Evolutionary conservation across 768 basidiomycete genomes (phyloP).

Genomic region (Suillus sp.): DNA sequence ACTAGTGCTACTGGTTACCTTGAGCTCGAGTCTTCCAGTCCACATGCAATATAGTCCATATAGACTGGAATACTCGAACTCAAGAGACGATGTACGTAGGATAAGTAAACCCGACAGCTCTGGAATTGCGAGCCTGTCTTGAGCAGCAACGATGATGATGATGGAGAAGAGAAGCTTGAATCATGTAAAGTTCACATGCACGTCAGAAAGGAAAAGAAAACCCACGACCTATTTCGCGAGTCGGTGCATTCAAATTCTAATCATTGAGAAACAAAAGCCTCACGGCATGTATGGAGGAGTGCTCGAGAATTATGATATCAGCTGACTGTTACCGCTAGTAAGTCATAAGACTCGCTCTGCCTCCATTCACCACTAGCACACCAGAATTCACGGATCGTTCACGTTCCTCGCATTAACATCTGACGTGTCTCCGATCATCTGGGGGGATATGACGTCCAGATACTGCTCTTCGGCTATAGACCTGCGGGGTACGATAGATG

Average conservation of each 20-base stretch:
- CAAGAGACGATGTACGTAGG: too few species aligned
- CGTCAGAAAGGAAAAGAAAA: not conserved
- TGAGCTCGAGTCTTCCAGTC: too few species aligned
- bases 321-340: not conserved
- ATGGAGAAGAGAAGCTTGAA: too few species aligned
- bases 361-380: not conserved
- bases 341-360: not conserved
- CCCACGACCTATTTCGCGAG: too few species aligned
- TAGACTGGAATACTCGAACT: too few species aligned
- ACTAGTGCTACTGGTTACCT: too few species aligned
- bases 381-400: not conserved
- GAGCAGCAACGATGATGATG: too few species aligned
- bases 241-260: not conserved
- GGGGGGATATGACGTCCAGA: not conserved
- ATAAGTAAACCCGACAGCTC: too few species aligned
- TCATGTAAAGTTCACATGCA: too few species aligned
- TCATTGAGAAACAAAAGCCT: not conserved
- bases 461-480: not conserved
- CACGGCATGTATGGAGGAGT: not conserved
- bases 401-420: not conserved
- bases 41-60: too few species aligned
- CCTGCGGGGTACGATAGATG: not conserved
- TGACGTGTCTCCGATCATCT: not conserved
- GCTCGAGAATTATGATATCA: not conserved
- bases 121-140: too few species aligned